Evolutionary conservation across 768 basidiomycete genomes (phyloP).

Genomic region (Pulveroboletus sp.): DNA sequence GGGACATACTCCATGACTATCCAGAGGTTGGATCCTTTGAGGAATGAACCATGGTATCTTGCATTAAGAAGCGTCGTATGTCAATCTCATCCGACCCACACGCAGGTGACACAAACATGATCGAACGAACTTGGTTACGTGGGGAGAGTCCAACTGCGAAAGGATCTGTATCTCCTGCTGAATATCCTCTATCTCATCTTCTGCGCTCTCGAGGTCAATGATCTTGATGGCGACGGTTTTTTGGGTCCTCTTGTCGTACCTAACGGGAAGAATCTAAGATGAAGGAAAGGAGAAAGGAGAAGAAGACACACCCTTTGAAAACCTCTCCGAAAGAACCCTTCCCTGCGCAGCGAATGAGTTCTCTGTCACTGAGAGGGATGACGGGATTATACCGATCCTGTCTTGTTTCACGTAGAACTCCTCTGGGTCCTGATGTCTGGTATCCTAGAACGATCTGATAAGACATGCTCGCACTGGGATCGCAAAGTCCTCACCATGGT

Average conservation of each 20-base stretch:
- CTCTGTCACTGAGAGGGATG: slow-evolving; percentile 9
- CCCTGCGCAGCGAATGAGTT: slow-evolving; percentile 44
- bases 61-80: slow-evolving; percentile 22
- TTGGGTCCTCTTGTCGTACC: slow-evolving; percentile 93
- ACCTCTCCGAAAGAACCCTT: slow-evolving; percentile 99
- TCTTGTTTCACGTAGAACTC: slow-evolving; percentile 97
- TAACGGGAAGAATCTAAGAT: not conserved
- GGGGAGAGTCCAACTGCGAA: slow-evolving; percentile 90
- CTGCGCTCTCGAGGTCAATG: slow-evolving; percentile 97
- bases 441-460: slow-evolving; percentile 41
- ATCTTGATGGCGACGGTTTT: slow-evolving; percentile 99
- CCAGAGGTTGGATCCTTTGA: slow-evolving; percentile 96
- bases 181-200: slow-evolving; percentile 99
- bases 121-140: slow-evolving; percentile 83
- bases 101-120: slow-evolving; percentile 20
- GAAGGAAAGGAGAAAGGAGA: slow-evolving; percentile 6
- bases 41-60: slow-evolving; percentile 92
- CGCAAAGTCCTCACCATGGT: slow-evolving; percentile 20
- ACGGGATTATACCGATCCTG: slow-evolving; percentile 70
- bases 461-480: slow-evolving; percentile 3
- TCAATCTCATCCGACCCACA: slow-evolving; percentile 33
- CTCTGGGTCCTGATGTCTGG: slow-evolving; percentile 83
- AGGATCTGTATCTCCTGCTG: slow-evolving; percentile 99
- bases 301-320: slow-evolving; percentile 80
- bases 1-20: slow-evolving; percentile 91